Evolutionary conservation across 2,329 filamentous ascomycete species (phyloP).

Genomic region (Calycina marina): DNA sequence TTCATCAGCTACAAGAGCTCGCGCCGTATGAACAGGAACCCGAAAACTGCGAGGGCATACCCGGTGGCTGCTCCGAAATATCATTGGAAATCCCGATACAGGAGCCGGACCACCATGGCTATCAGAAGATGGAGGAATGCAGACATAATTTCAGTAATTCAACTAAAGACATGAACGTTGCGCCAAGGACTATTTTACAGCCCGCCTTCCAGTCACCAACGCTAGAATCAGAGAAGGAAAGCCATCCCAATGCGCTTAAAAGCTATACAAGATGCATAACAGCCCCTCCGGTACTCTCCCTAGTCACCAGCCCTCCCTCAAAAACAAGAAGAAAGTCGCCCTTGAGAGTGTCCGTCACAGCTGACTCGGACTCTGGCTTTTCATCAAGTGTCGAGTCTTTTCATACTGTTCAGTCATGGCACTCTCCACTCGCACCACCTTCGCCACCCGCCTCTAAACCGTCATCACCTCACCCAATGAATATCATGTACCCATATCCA

Average conservation of each 20-base stretch:
- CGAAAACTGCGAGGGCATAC: too few species aligned
- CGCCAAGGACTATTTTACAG: slow-evolving; percentile 15
- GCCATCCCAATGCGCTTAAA: slow-evolving; percentile 19
- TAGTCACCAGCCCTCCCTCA: slow-evolving; percentile 29
- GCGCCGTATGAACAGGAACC: too few species aligned
- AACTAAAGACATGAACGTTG: slow-evolving; percentile 17
- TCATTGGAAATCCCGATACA: too few species aligned
- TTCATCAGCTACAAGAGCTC: too few species aligned
- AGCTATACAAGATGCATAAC: slow-evolving; percentile 24
- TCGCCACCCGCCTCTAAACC: slow-evolving; percentile 30
- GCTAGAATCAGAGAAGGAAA: slow-evolving; percentile 18
- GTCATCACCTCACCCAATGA: slow-evolving; percentile 25
- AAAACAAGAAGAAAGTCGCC: slow-evolving; percentile 17
- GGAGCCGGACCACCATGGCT: too few species aligned
- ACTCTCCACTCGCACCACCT: slow-evolving; percentile 29
- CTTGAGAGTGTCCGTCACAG: slow-evolving; percentile 10
- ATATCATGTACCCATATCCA: slow-evolving; percentile 25
- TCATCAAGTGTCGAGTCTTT: slow-evolving; percentile 40
- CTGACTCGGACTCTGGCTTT: slow-evolving; percentile 21
- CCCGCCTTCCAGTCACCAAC: slow-evolving; percentile 18
- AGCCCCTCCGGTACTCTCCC: slow-evolving; percentile 27
- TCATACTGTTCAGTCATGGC: slow-evolving; percentile 38
- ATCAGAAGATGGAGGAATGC: slow-evolving; percentile 7
- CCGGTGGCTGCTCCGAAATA: too few species aligned
- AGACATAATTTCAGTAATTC: slow-evolving; percentile 16